Conservation (phyloP, 1,284 basidiomycete species). For the Apiotrichum laibachii region DNA sequence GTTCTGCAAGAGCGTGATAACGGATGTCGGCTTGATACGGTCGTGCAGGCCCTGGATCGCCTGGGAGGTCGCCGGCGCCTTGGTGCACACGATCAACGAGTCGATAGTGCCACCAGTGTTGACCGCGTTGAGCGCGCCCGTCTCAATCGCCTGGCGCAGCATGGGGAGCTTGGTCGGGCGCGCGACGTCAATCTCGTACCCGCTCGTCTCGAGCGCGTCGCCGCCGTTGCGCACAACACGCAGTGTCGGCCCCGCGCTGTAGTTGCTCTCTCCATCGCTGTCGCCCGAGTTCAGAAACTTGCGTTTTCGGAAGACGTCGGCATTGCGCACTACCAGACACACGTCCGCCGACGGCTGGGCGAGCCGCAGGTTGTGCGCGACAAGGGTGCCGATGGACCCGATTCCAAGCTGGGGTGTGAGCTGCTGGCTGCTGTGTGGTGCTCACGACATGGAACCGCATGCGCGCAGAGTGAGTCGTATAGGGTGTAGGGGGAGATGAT, state of each 20-base stretch:
- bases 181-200: conserved; percentile 27
- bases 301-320: conserved; percentile 8
- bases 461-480: too few species aligned
- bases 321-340: conserved; percentile 63
- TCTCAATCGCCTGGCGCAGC: background rate
- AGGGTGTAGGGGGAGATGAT: background rate
- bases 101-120: conserved; percentile 53
- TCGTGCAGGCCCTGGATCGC: conserved; percentile 64
- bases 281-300: background rate
- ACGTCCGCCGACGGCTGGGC: conserved; percentile 58
- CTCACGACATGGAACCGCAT: conserved; percentile 49
- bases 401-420: conserved; percentile 57
- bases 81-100: conserved; percentile 77
- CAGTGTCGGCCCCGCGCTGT: background rate
- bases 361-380: conserved; percentile 72
- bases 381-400: conserved; percentile 74
- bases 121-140: background rate
- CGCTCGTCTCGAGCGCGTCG: conserved; percentile 17
- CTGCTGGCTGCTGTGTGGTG: conserved; percentile 7
- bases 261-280: background rate
- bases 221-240: conserved; percentile 12
- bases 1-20: conserved; percentile 87
- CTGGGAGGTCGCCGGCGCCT: conserved; percentile 64
- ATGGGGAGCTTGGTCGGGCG: background rate
- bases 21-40: conserved; percentile 66